These are phyloP conservation scores for Omphalea diandra DNA, from an alignment of 441 rosid genomes.

Conservation along the genomic window DNA sequence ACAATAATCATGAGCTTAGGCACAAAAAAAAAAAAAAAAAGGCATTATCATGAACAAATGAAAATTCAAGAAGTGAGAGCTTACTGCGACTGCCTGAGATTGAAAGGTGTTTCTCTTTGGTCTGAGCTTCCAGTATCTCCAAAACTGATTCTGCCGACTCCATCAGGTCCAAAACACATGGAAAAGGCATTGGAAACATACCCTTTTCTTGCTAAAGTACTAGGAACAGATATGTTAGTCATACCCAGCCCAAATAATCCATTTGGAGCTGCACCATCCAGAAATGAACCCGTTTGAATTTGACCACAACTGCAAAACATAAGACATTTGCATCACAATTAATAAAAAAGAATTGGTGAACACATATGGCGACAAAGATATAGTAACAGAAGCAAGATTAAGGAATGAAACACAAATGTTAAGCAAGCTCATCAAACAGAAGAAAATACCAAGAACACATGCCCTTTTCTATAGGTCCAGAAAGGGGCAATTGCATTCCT, in stretches of 20 bases:
- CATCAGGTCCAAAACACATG: slow-evolving; percentile 80
- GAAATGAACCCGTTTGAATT: slow-evolving; percentile 79
- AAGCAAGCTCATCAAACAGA: neutral
- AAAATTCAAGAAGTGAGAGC: slow-evolving; percentile 25
- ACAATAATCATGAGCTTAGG: slow-evolving; percentile 7
- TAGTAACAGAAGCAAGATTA: no score
- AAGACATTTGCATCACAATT: neutral
- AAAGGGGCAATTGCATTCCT: neutral
- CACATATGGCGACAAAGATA: neutral
- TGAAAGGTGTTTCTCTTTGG: slow-evolving; percentile 81
- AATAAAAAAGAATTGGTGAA: neutral
- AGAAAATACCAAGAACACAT: neutral
- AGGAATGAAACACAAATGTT: no score
- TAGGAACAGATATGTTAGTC: slow-evolving; percentile 74
- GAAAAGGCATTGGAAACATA: slow-evolving; percentile 75
- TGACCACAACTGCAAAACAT: slow-evolving; percentile 67
- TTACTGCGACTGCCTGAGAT: slow-evolving; percentile 57
- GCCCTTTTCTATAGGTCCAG: neutral
- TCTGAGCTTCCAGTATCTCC: slow-evolving; percentile 82
- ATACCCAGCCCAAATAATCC: slow-evolving; percentile 96
- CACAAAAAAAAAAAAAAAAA: neutral
- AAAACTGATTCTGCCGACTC: slow-evolving; percentile 82
- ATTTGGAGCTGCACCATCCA: slow-evolving; percentile 89
- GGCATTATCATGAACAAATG: neutral
- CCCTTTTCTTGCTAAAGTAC: slow-evolving; percentile 73